phyloP scores from a whole-genome alignment of 1,284 basidiomycete genomes.

The Rhodotorula mucilaginosa region DNA sequence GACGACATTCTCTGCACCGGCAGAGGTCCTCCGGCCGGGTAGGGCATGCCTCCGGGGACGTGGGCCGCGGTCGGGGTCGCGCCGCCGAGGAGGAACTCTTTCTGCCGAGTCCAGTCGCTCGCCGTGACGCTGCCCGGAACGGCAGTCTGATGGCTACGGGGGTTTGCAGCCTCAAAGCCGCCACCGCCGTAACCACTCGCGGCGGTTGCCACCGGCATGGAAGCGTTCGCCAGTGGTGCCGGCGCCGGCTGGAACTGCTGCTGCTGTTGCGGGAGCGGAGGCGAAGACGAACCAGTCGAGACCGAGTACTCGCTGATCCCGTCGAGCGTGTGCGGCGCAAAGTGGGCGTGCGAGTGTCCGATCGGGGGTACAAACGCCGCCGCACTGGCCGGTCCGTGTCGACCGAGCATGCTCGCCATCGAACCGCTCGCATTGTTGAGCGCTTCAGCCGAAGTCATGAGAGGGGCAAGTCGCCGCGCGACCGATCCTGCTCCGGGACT shows the following conservation, averaged over 20 bases:
- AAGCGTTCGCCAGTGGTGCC: background rate
- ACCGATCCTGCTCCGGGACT: background rate
- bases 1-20: background rate
- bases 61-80: background rate
- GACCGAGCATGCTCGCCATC: background rate
- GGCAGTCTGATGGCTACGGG: constrained; percentile 20
- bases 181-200: background rate
- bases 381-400: constrained; percentile 54
- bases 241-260: constrained; percentile 2
- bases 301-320: constrained; percentile 13
- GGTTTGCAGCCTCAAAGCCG: background rate
- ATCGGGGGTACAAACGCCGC: constrained; percentile 56
- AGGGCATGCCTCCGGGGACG: background rate
- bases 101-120: constrained; percentile 32
- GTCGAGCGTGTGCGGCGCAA: constrained; percentile 39
- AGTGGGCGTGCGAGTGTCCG: constrained; percentile 51
- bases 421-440: background rate
- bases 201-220: background rate
- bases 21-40: background rate
- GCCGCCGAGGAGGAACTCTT: constrained; percentile 30
- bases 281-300: constrained; percentile 25
- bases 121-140: constrained; percentile 17
- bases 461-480: constrained; percentile 30
- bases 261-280: constrained; percentile 5
- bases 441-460: constrained; percentile 30